Base-by-base conservation (phyloP, 352 stramenopile species). In the Peronospora destructor region DNA sequence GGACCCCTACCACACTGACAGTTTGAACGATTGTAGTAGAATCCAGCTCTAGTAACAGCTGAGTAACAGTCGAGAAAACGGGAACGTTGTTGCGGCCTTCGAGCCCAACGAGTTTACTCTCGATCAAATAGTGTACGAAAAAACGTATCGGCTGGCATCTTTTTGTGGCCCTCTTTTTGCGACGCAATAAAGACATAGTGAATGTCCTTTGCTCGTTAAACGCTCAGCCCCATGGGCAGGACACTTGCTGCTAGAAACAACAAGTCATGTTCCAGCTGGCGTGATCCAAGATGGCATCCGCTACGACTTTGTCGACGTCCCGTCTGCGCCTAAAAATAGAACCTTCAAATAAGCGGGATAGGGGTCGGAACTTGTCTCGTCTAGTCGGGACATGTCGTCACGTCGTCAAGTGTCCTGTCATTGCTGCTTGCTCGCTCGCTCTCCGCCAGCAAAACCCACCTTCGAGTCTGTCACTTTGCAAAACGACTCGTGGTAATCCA, bases 351-450 rank as follows among this genome's bases (percentile, higher is more conserved):
- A 26, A 9, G 40, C 40, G 53, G 52, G 53, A 49, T 63, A 64
- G 49, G 53, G 53, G 54, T 63, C 59, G 54, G 54, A 64, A 67
- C 59, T 49, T 60, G 53, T n/a, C 53, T 64, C 59, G 54, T 57
- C 54, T 45, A 30, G 42, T 64, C 53, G 59, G 38, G 13, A 37
- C 32, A 30, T 26, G 17, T 29, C 34, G 34, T 12, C 12, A 5
- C 25, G 48, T 70, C 57, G 61, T 61, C 25, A 37, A 17, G 17
- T 30, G 30, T 17, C 30, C 56, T 49, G 55, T 51, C 45, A 64
- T 64, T 58, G 59, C 30, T 57, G 49, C 34, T 55, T 49, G 41
- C 38, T 38, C 34, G 28, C 38, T 30, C 34, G 30, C 45, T 42
- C 30, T 33, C 33, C 6, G 29, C 16, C 36, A 14, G 14, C 19